phyloP scores from a whole-genome alignment of 768 basidiomycete species.

The Solioccasus polychromus region DNA sequence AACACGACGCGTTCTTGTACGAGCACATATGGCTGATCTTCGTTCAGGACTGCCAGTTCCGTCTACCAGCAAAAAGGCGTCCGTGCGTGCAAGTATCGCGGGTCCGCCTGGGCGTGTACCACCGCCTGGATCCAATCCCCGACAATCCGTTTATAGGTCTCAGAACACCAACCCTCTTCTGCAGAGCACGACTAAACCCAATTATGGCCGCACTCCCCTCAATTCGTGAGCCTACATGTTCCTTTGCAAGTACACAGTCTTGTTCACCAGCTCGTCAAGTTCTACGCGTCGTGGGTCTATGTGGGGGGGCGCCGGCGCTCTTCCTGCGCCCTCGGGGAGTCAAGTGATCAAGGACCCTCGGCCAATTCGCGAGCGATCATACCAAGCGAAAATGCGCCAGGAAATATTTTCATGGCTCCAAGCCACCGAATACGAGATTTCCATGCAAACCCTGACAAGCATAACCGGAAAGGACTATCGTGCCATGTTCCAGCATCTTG shows the following conservation, averaged over 20 bases:
- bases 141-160: slow-evolving; percentile 68
- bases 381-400: slow-evolving; percentile 72
- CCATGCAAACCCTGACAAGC: slow-evolving; percentile 63
- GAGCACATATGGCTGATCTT: slow-evolving; percentile 3
- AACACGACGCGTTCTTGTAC: background rate
- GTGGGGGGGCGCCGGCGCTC: slow-evolving; percentile 54
- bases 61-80: slow-evolving; percentile 69
- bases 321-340: slow-evolving; percentile 46
- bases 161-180: slow-evolving; percentile 68
- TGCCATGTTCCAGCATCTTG: slow-evolving; percentile 76
- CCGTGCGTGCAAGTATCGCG: slow-evolving; percentile 69
- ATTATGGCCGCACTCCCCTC: slow-evolving; percentile 71
- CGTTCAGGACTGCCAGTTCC: slow-evolving; percentile 74
- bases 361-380: slow-evolving; percentile 72
- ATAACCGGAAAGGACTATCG: slow-evolving; percentile 89
- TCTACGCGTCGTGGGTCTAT: slow-evolving; percentile 76
- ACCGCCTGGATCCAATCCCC: slow-evolving; percentile 48
- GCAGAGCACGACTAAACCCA: slow-evolving; percentile 65
- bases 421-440: slow-evolving; percentile 61
- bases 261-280: slow-evolving; percentile 29
- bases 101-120: slow-evolving; percentile 67
- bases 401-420: slow-evolving; percentile 74
- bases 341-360: slow-evolving; percentile 71
- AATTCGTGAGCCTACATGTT: slow-evolving; percentile 45
- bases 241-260: background rate